Percentiles rank a stretch among this genome's conserved stretches.
Evolutionary conservation across 202 grass and related monocot species (phyloP).

Genomic region (Eragrostis tef): DNA sequence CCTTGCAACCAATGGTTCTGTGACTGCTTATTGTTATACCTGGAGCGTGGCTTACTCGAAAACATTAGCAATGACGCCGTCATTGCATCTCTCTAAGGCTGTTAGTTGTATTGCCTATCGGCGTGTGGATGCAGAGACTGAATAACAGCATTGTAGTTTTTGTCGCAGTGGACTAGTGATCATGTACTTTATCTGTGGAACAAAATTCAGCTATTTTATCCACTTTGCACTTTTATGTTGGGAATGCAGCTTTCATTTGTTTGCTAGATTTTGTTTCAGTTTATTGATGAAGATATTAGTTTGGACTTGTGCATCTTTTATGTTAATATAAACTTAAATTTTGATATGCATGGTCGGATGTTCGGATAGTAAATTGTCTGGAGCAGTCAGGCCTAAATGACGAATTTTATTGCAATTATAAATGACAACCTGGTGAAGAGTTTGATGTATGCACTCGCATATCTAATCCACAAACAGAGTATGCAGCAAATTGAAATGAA

Average conservation of each 20-base stretch:
- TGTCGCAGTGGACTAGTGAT: too few relatives aligned
- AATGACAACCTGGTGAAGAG: too few relatives aligned
- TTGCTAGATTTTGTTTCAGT: neutral
- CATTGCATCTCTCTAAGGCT: conserved; percentile 33
- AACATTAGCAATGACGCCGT: conserved; percentile 40
- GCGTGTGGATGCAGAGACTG: neutral
- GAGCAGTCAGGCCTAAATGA: too few relatives aligned
- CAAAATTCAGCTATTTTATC: neutral
- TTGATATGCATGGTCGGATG: too few relatives aligned
- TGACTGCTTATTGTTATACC: conserved; percentile 46
- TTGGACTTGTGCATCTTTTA: neutral
- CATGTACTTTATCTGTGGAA: neutral
- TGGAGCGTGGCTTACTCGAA: conserved; percentile 32
- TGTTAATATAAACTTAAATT: neutral
- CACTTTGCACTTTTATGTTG: neutral
- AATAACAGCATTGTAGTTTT: neutral
- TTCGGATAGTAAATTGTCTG: too few relatives aligned
- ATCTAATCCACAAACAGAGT: too few relatives aligned
- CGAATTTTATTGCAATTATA: too few relatives aligned
- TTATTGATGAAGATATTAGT: neutral
- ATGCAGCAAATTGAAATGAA: too few relatives aligned
- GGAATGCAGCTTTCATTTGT: neutral
- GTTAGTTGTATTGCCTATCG: neutral
- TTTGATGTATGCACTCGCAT: too few relatives aligned
- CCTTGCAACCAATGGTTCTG: conserved; percentile 46